Evolutionary conservation across 441 rosid genomes (phyloP).

Genomic region (Syzygium malaccense): DNA sequence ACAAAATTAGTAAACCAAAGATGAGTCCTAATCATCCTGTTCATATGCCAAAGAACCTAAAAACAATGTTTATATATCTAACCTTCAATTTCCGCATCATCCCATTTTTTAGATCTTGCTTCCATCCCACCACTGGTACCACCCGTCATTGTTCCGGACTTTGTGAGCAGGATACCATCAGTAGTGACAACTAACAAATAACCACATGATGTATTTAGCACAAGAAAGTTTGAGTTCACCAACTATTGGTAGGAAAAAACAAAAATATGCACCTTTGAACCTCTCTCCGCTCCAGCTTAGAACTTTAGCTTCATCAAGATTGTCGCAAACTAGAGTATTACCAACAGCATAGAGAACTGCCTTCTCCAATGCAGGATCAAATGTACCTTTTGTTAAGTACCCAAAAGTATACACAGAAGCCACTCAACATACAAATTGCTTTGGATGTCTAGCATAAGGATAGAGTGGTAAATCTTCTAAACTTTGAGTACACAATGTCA

Average conservation of each 20-base stretch:
- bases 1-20: neutral
- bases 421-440: neutral
- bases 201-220: slow-evolving; percentile 3
- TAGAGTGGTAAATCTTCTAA: neutral
- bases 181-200: slow-evolving; percentile 78
- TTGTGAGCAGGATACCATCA: slow-evolving; percentile 92
- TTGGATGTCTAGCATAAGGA: neutral
- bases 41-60: neutral
- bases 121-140: slow-evolving; percentile 99
- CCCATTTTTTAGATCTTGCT: slow-evolving; percentile 98
- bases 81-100: slow-evolving; percentile 96
- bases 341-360: slow-evolving; percentile 98
- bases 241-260: slow-evolving; percentile 2
- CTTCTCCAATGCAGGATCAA: slow-evolving; percentile 86
- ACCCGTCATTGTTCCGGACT: slow-evolving; percentile 99
- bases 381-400: slow-evolving; percentile 73
- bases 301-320: slow-evolving; percentile 91
- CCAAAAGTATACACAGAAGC: neutral
- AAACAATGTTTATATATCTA: slow-evolving; percentile 15
- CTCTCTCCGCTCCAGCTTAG: slow-evolving; percentile 99
- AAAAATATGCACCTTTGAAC: slow-evolving; percentile 58
- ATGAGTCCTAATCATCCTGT: neutral
- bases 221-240: slow-evolving; percentile 6
- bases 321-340: slow-evolving; percentile 93
- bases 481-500: neutral